Conservation (phyloP, 768 basidiomycete genomes). For the Calvatia gigantea region DNA sequence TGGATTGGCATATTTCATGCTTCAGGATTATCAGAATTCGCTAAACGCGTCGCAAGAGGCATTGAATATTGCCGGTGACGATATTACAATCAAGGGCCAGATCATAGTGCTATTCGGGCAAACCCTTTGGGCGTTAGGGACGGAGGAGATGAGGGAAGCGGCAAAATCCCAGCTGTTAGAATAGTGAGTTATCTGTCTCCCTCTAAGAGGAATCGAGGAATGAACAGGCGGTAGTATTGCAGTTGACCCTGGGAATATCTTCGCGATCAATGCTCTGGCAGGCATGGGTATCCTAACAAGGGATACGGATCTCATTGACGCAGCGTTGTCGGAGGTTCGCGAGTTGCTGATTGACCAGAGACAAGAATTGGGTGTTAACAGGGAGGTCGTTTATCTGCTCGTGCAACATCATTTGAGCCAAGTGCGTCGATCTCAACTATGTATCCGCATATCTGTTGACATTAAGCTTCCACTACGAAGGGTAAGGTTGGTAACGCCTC, state of each 20-base stretch:
- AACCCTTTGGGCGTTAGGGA: conserved; percentile 78
- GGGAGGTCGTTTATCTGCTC: conserved; percentile 70
- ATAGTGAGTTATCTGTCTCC: conserved; percentile 48
- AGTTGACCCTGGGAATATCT: conserved; percentile 71
- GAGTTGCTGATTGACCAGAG: conserved; percentile 64
- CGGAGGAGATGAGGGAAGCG: conserved; percentile 69
- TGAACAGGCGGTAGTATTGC: conserved; percentile 52
- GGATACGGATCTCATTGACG: conserved; percentile 80
- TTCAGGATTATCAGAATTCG: conserved; percentile 59
- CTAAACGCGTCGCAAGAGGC: conserved; percentile 67
- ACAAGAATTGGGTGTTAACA: conserved; percentile 60
- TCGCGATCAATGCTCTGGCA: conserved; percentile 79
- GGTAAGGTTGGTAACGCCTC: conserved; percentile 46
- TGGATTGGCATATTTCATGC: conserved; percentile 69
- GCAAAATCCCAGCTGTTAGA: conserved; percentile 80
- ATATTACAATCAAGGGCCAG: conserved; percentile 55
- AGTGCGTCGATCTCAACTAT: conserved; percentile 37
- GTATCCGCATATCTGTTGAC: background rate
- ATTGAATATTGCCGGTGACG: conserved; percentile 48
- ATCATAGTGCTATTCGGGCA: conserved; percentile 79
- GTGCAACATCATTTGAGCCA: conserved; percentile 70
- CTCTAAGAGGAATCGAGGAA: background rate
- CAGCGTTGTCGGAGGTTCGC: conserved; percentile 79
- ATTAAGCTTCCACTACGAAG: conserved; percentile 27
- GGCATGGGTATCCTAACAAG: conserved; percentile 85